phyloP scores from a whole-genome alignment of 768 basidiomycete species.

The Exsudoporus frostii region DNA sequence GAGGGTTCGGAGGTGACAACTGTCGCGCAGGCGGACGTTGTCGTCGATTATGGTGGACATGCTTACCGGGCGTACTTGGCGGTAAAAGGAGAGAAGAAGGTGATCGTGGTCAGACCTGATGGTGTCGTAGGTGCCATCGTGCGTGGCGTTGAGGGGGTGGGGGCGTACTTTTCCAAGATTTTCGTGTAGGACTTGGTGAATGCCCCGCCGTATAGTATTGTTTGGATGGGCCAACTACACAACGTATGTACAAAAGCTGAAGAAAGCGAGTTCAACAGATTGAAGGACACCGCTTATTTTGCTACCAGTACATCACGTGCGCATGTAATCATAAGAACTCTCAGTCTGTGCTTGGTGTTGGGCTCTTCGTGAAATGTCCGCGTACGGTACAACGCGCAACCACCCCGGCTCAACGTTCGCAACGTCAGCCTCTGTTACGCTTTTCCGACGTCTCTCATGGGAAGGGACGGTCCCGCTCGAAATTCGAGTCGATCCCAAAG shows the following conservation, averaged over 20 bases:
- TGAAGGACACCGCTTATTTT: too few relatives aligned
- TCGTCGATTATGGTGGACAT: slow-evolving; percentile 37
- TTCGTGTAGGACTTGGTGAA: slow-evolving; percentile 1
- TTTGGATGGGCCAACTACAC: too few relatives aligned
- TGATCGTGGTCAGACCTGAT: slow-evolving; percentile 44
- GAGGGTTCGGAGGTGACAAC: background rate
- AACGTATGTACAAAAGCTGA: too few relatives aligned
- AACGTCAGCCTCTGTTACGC: slow-evolving; percentile 63
- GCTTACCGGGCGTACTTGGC: slow-evolving; percentile 40
- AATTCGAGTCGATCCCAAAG: slow-evolving; percentile 84
- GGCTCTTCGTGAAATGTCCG: slow-evolving; percentile 39
- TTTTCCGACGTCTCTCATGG: slow-evolving; percentile 88
- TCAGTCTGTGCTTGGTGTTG: slow-evolving; percentile 2
- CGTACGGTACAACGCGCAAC: slow-evolving; percentile 52
- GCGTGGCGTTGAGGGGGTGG: slow-evolving; percentile 14
- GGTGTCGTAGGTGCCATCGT: slow-evolving; percentile 38
- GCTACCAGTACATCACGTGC: slow-evolving; percentile 13
- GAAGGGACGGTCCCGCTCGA: slow-evolving; percentile 88
- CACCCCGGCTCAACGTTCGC: slow-evolving; percentile 44
- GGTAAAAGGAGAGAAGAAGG: slow-evolving; percentile 26
- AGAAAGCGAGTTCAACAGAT: too few relatives aligned
- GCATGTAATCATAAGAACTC: background rate
- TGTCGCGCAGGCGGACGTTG: slow-evolving; percentile 25
- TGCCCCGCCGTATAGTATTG: background rate
- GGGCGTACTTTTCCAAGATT: slow-evolving; percentile 17